Base-by-base conservation (phyloP, 768 basidiomycete species). In the Leccinum uliginosum region DNA sequence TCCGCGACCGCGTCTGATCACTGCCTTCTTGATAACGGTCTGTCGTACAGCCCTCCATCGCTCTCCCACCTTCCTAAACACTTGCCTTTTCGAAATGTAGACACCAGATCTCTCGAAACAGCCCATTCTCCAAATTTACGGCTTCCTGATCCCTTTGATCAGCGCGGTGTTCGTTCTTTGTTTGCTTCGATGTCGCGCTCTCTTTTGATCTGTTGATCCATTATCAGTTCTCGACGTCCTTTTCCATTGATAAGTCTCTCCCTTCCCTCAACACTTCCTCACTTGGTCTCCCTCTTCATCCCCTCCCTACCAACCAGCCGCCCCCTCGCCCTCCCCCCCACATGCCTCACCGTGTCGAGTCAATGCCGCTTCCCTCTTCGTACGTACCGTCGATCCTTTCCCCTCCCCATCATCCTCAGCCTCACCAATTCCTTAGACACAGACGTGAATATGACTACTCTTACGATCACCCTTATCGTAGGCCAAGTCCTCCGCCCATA, bases 301-400 rank as follows among this genome's bases (percentile, higher is more conserved):
- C 59, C 59, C 57, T 57, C 55, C 59, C 64, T 38, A 43, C 56
- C 50, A 38, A 29, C 60, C 61, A 62, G 17, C 44, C 57, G 21
- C 50, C 46, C 12, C 29, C 60, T 38, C 63, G 57, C 55, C 59
- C 59, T 49, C 49, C 58, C 29, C 43, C 60, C 17, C 62, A 73
- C 58, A 83, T 83, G 82, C 81, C 83, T 47, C 79, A 78, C 65
- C 77, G 81, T 29, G 78, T 83, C 57, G 77, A 79, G 55, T 62
- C 75, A 47, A 62, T 72, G 47, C 54, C 67, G 23, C 63, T 71
- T 59, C 62, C 69, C 59, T 62, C 73, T 59, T 68, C 71, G 73
- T 73, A 66, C 45, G 74, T 70, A 53, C 55, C 55, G 44, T 32
- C 57, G 56, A 62, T 65, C 62, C 50, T 30, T 50, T 56, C 40